Percentiles rank a stretch among this genome's conserved stretches.
Evolutionary conservation across 352 stramenopile genomes (phyloP).

Genomic region (Pythium pyrilobum): DNA sequence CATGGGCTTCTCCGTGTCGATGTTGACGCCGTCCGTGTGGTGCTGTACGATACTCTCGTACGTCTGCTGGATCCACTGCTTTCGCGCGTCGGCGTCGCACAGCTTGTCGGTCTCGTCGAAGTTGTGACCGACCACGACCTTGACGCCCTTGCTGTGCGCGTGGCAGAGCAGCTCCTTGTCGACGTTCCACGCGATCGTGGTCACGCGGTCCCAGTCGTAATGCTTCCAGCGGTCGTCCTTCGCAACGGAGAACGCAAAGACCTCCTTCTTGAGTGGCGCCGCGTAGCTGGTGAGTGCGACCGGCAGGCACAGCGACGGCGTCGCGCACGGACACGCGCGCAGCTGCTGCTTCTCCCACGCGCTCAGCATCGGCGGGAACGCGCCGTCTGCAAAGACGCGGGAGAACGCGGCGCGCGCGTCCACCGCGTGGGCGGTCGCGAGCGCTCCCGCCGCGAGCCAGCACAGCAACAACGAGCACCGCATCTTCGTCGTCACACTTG

Average conservation of each 20-base stretch:
- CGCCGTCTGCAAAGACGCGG: neutral
- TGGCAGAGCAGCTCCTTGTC: constrained; percentile 80
- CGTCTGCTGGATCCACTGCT: constrained; percentile 50
- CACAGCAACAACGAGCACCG: neutral
- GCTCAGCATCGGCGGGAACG: constrained; percentile 19
- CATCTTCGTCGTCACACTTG: neutral
- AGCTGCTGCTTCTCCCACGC: constrained; percentile 29
- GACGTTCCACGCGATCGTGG: constrained; percentile 79
- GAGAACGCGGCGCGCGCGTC: neutral
- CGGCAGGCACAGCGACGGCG: constrained; percentile 47
- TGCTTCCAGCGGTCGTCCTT: constrained; percentile 59
- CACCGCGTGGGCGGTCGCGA: neutral
- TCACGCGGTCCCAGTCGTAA: constrained; percentile 79
- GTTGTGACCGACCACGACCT: constrained; percentile 78
- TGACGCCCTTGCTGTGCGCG: constrained; percentile 69
- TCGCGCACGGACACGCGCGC: constrained; percentile 42
- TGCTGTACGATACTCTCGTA: constrained; percentile 61
- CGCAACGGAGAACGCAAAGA: constrained; percentile 75
- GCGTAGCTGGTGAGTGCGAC: constrained; percentile 17
- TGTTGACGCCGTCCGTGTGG: constrained; percentile 78
- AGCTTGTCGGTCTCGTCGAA: constrained; percentile 63
- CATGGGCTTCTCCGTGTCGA: constrained; percentile 76
- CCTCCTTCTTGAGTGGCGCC: constrained; percentile 33
- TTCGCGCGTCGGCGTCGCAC: constrained; percentile 42
- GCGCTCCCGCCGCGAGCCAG: constrained; percentile 11